Conservation (phyloP, 805 yeast genomes). For the Myxozyma udenii region DNA sequence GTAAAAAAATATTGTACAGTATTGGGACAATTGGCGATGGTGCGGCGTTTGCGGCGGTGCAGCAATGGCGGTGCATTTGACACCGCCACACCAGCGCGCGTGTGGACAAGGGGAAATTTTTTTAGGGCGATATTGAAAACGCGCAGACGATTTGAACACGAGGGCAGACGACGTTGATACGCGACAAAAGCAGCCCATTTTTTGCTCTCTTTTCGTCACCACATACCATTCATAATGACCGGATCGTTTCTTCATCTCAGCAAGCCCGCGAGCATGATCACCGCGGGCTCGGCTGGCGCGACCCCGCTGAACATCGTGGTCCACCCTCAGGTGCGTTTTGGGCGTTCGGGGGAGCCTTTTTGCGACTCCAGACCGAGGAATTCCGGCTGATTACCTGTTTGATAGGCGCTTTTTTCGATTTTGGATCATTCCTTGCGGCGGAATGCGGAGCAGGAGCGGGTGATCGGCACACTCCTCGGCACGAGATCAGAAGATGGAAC, state of each 20-base stretch:
- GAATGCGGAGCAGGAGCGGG: constrained; percentile 51
- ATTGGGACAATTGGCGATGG: neutral
- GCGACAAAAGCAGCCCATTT: too few species aligned
- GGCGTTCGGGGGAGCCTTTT: neutral
- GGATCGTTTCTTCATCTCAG: constrained; percentile 29
- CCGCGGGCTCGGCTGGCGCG: constrained; percentile 11
- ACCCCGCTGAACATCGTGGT: constrained; percentile 30
- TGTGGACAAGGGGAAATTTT: neutral
- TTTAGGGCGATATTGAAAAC: neutral
- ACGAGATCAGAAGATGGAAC: constrained; percentile 78
- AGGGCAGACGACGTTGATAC: too few species aligned
- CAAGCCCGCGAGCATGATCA: constrained; percentile 21
- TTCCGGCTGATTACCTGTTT: neutral
- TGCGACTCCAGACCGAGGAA: neutral
- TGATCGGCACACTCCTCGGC: constrained; percentile 81
- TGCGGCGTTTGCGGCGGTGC: neutral
- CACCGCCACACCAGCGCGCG: neutral
- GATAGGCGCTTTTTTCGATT: constrained; percentile 54
- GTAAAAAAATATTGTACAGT: too few species aligned
- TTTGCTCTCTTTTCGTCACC: too few species aligned
- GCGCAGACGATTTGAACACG: too few species aligned
- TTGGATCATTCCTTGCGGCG: constrained; percentile 66
- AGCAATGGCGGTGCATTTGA: neutral
- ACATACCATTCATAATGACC: neutral
- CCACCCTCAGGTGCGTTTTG: constrained; percentile 29